Evolutionary conservation across 768 basidiomycete species (phyloP), one percentile per base, ranked within the genome.

Genomic region (Pilatotrama ljubarskyi): DNA sequence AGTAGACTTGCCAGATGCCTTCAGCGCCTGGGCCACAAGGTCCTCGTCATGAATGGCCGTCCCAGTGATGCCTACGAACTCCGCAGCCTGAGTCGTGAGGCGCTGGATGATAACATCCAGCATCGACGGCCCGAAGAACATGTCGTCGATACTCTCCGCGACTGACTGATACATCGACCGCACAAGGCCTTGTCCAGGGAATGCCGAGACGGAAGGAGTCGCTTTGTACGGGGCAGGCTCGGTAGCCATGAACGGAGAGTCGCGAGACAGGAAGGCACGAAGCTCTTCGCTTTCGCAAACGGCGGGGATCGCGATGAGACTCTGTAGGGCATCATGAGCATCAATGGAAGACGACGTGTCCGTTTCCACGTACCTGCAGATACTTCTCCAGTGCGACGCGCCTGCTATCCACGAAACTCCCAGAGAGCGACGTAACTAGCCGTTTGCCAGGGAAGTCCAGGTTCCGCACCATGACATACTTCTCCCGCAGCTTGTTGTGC

Each of bases 121-220:
- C 93, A 97, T 95, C 0, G 93, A 95, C 2, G 91, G 95, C 2
- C 93, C 95, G 64, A 96, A 93, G 74, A 96, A 88, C 83, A 97
- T 93, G 73, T 98, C 97, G 72, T 99, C 97, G 67, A 98, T 88
- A 71, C 94, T 95, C 63, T 93, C 91, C 5, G 96, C 85, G 46
- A 99, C 91, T 24, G 93, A 92, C 29, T 89, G 87, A 70, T 96
- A 98, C 58, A 99, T 83, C 22, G 86, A 89, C 55, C 88, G 87
- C 53, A 98, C 91, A 37, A 97, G 80, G 56, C 85, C 86, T 14
- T 84, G 84, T 7, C 88, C 87, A 18, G 87, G 85, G 66, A 88
- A 87, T 0, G 78, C 69, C 14, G 76, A 72, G 5, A 47, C 43
- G 9, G 63, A 38, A 7, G 61, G 49, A n/a, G 77, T 65, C 11